Conservation (phyloP, 768 basidiomycete species). For the Boletales sp. region DNA sequence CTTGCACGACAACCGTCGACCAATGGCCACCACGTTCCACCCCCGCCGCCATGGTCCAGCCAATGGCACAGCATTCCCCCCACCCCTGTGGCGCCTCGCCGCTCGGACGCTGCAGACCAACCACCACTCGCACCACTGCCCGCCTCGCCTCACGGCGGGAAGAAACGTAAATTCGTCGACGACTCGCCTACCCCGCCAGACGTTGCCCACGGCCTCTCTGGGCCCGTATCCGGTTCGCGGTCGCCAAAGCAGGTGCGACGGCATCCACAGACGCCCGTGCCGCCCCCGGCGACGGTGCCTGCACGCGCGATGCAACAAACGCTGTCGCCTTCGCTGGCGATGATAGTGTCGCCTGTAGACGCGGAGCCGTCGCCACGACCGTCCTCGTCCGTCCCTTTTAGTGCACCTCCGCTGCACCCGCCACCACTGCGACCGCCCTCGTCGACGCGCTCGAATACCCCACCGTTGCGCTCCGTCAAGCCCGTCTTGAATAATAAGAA, state of each 20-base stretch:
- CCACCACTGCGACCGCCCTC: constrained; percentile 12
- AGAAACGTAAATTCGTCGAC: constrained; percentile 34
- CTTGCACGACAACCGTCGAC: constrained; percentile 27
- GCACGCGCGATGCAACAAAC: constrained; percentile 33
- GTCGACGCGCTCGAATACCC: constrained; percentile 23
- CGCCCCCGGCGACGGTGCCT: constrained; percentile 20
- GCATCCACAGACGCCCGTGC: constrained; percentile 33
- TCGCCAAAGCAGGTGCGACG: constrained; percentile 33
- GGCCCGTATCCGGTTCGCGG: constrained; percentile 19
- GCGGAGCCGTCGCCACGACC: constrained; percentile 32
- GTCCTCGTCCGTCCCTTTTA: constrained; percentile 24
- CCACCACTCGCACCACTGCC: constrained; percentile 10
- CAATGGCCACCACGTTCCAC: constrained; percentile 34
- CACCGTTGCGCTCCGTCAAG: constrained; percentile 28
- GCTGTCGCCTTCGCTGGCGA: constrained; percentile 32
- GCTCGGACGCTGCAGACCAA: constrained; percentile 26
- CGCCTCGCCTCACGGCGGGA: constrained; percentile 29
- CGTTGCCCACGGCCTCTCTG: constrained; percentile 5
- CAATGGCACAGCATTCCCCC: constrained; percentile 27
- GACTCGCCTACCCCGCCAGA: constrained; percentile 29
- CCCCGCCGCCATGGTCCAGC: constrained; percentile 33
- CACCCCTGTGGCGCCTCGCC: constrained; percentile 11
- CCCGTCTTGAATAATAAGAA: constrained; percentile 31
- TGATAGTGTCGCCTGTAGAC: constrained; percentile 34
- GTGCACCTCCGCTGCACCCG: constrained; percentile 7